Percentiles rank a stretch among this genome's conserved stretches.
phyloP scores from a whole-genome alignment of 805 yeast species.

The Yamadazyma laniorum region DNA sequence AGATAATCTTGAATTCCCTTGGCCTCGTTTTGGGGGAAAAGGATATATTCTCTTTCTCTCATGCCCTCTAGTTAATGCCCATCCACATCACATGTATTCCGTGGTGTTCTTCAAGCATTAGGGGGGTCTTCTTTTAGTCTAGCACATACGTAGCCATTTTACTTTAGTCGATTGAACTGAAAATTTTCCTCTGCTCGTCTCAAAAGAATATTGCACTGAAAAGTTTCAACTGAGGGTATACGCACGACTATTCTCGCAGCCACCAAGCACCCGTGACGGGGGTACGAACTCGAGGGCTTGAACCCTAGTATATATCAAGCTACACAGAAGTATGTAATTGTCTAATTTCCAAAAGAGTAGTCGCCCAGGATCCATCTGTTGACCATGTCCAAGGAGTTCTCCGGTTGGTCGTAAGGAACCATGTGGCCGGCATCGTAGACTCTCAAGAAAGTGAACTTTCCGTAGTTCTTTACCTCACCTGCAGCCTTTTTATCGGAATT shows the following conservation, averaged over 20 bases:
- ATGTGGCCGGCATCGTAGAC: conserved; percentile 92
- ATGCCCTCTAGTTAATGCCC: neutral
- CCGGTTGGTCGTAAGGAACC: conserved; percentile 92
- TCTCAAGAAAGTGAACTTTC: conserved; percentile 76
- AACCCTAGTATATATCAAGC: no score
- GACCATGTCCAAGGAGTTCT: conserved; percentile 71
- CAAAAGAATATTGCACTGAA: neutral
- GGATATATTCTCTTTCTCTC: neutral
- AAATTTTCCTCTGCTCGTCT: conserved; percentile 3
- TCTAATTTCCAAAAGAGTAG: conserved; percentile 27
- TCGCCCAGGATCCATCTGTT: conserved; percentile 83
- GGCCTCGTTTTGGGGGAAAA: conserved; percentile 16
- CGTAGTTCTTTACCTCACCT: conserved; percentile 75
- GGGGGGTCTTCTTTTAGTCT: neutral
- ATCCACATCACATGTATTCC: no score
- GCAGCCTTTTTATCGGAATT: conserved; percentile 42
- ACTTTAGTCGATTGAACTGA: conserved; percentile 1
- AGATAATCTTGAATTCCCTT: conserved; percentile 42
- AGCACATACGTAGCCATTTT: conserved; percentile 18
- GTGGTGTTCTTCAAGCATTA: conserved; percentile 1
- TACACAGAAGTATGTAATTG: no score
- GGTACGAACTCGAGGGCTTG: no score
- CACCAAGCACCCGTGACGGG: no score
- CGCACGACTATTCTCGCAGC: neutral
- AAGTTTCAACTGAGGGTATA: neutral